These are phyloP conservation scores for Licmophora abbreviata DNA, from an alignment of 108 stramenopile genomes.

Conservation along the genomic window DNA sequence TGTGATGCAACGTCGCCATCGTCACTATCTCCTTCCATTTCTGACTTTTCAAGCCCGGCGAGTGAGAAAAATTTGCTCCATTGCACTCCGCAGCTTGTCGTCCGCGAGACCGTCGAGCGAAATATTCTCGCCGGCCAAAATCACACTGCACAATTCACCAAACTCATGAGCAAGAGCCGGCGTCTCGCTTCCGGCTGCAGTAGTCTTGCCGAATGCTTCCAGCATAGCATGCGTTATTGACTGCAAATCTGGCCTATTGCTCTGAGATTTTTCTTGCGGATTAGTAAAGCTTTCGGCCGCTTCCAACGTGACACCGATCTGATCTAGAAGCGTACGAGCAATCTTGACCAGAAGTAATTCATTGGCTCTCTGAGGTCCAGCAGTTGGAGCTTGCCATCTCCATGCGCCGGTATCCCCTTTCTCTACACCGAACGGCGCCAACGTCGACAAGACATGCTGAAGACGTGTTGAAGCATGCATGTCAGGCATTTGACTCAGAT, in stretches of 20 bases:
- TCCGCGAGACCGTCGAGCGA: constrained; percentile 68
- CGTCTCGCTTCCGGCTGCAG: constrained; percentile 11
- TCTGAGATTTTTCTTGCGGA: background rate
- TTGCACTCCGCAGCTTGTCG: constrained; percentile 34
- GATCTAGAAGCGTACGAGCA: constrained; percentile 50
- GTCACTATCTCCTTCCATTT: constrained; percentile 60
- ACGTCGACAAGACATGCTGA: constrained; percentile 11
- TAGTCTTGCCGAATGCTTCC: constrained; percentile 8
- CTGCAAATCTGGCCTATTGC: background rate
- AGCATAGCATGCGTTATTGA: background rate
- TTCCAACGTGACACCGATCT: constrained; percentile 55
- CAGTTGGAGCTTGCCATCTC: constrained; percentile 21
- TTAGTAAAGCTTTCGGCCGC: constrained; percentile 22
- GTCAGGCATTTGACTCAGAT: constrained; percentile 32
- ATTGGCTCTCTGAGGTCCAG: constrained; percentile 10
- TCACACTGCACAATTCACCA: constrained; percentile 41
- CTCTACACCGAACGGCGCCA: constrained; percentile 25
- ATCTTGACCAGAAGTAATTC: constrained; percentile 29
- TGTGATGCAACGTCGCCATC: constrained; percentile 34
- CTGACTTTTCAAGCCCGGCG: constrained; percentile 55
- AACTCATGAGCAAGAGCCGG: constrained; percentile 41
- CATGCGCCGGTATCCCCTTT: constrained; percentile 7
- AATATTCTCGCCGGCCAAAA: constrained; percentile 60
- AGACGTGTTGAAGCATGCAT: constrained; percentile 9
- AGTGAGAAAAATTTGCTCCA: constrained; percentile 50